Conservation (phyloP, 2,329 filamentous ascomycete species). For the Pseudocercospora vitis region DNA sequence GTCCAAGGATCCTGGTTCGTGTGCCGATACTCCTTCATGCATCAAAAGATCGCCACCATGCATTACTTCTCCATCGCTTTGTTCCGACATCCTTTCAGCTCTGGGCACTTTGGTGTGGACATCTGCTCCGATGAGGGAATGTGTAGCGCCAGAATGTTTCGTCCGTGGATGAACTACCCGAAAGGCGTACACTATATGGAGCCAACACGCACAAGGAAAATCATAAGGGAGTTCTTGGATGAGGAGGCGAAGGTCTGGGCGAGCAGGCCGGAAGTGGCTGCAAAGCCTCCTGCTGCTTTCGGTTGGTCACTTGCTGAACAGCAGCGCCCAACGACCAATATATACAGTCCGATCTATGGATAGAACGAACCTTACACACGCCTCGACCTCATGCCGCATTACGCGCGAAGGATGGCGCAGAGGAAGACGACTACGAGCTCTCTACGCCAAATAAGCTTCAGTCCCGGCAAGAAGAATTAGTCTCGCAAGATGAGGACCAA, state of each 20-base stretch:
- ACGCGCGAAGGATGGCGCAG: no score
- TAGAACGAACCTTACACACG: no score
- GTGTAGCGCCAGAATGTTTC: slow-evolving; percentile 19
- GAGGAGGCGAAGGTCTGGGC: background rate
- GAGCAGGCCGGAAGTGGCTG: background rate
- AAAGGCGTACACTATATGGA: slow-evolving; percentile 13
- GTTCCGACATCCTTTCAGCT: slow-evolving; percentile 14
- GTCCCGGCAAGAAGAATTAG: no score
- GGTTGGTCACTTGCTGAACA: no score
- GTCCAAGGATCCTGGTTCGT: slow-evolving; percentile 19
- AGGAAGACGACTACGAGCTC: no score
- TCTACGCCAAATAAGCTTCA: no score
- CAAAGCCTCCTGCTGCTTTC: no score
- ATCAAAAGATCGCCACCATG: slow-evolving; percentile 21
- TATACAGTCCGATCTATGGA: no score
- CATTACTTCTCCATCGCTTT: slow-evolving; percentile 30
- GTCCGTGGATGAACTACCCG: background rate
- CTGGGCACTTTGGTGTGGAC: slow-evolving; percentile 21
- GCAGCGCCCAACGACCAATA: no score
- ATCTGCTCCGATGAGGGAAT: slow-evolving; percentile 21
- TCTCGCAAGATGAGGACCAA: no score
- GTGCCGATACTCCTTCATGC: slow-evolving; percentile 19
- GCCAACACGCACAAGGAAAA: slow-evolving; percentile 2
- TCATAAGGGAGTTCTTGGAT: slow-evolving; percentile 7
- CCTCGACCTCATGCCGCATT: no score